Base-by-base conservation (phyloP, 495 filamentous ascomycete species). In the Podospora tetraspora region DNA sequence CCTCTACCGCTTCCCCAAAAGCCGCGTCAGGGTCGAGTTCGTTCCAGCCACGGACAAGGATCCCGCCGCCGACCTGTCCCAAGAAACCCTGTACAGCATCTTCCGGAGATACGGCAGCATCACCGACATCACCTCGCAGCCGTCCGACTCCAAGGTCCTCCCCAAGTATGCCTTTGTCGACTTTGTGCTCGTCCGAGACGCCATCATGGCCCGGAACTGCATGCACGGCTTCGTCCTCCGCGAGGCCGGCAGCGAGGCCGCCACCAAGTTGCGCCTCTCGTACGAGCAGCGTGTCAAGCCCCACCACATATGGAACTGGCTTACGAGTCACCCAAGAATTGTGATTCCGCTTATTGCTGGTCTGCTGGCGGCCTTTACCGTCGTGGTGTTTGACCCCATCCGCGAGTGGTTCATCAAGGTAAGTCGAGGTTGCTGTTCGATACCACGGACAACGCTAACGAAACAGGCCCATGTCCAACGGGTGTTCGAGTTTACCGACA, bases 51-150 rank as follows among this genome's bases (percentile, higher is more conserved):
- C 77, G 3, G 78, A 88, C 59, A 86, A 88, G 0, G 85, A 71
- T 13, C 29, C 72, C 2, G 68, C 75, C 10, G 59, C 85, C 4
- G 92, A 96, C 68, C 78, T 97, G n/a, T 92, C 90, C 0, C 92
- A 95, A 70, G 95, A 99, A 75, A 86, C 85, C 10, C 76, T 98
- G 1, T 99, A 96, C 77, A 88, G 86, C 25, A 77, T 96, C n/a
- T 97, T 98, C 69, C 87, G 95, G 27, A 87, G 84, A 67, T 99
- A 96, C 77, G 95, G 95, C 3, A 96, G 95, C 73, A 84, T 99
- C 25, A 78, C 83, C 19, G 91, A 97, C 64, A 97, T 99, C 64
- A 83, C 84, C 0, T 79, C 85, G 5, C 92, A 97, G 73, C 86
- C 93, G 2, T 83, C 89, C 3, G 92, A 94, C 70, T 96, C 92